phyloP scores from a whole-genome alignment of 306 rosid species.

The Trifolium pratense region DNA sequence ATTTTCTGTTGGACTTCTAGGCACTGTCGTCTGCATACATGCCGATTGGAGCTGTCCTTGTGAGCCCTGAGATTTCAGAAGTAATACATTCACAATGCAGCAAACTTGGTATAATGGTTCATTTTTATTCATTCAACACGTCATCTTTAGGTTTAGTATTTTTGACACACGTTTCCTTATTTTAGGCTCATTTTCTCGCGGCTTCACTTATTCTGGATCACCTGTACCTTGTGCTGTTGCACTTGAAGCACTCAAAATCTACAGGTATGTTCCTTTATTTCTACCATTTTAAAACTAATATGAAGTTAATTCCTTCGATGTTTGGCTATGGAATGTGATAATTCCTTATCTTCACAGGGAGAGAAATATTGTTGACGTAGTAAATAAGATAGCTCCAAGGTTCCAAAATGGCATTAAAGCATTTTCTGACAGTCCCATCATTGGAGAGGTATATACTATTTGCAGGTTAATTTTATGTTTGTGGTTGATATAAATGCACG shows the following conservation, averaged over 20 bases:
- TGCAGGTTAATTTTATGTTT: constrained; percentile 17
- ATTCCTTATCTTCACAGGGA: constrained; percentile 62
- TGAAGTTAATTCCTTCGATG: constrained; percentile 16
- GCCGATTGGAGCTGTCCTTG: constrained; percentile 94
- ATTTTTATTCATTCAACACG: constrained; percentile 18
- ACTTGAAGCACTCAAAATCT: constrained; percentile 86
- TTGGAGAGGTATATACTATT: constrained; percentile 78
- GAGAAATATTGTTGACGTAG: constrained; percentile 66
- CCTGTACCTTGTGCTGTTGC: constrained; percentile 90
- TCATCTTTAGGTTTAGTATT: constrained; percentile 28
- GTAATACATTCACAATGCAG: constrained; percentile 86
- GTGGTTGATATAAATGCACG: constrained; percentile 23
- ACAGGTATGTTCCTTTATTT: constrained; percentile 67
- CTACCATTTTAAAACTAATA: constrained; percentile 12
- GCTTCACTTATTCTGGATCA: constrained; percentile 96
- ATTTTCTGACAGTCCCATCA: constrained; percentile 74
- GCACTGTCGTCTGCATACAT: constrained; percentile 91
- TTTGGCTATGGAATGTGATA: constrained; percentile 19
- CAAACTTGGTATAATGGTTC: constrained; percentile 69
- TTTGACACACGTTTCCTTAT: constrained; percentile 24
- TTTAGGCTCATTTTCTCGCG: constrained; percentile 74
- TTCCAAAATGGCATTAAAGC: constrained; percentile 92
- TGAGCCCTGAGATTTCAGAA: constrained; percentile 83
- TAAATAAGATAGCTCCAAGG: constrained; percentile 61
- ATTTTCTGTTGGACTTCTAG: constrained; percentile 47